phyloP scores from a whole-genome alignment of 75 land plant genomes.

The Larix kaempferi region DNA sequence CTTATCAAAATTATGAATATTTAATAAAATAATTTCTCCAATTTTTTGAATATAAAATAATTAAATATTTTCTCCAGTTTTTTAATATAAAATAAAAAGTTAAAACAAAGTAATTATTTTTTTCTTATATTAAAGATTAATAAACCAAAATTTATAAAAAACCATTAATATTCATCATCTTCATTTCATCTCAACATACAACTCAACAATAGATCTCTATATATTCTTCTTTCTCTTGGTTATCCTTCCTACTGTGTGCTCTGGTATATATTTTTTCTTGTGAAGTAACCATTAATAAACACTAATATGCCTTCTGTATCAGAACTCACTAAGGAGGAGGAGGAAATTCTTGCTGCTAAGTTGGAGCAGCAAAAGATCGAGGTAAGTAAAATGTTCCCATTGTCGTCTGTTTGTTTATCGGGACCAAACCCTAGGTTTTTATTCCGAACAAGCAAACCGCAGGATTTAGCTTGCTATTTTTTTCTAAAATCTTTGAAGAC shows the following conservation, averaged over 20 bases:
- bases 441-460: not conserved
- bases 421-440: not conserved
- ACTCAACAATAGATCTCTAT: not conserved
- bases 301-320: not conserved
- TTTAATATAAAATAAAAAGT: no score
- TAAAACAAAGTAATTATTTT: no score
- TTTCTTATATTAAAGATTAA: no score
- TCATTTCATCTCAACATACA: no score
- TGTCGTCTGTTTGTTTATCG: not conserved
- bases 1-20: no score
- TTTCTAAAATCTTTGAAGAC: no score
- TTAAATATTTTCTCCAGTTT: no score
- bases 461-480: not conserved
- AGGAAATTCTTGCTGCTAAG: conserved; percentile 37
- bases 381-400: not conserved
- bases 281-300: not conserved
- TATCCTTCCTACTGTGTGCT: not conserved
- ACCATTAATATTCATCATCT: no score
- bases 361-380: conserved; percentile 37
- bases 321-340: conserved; percentile 14
- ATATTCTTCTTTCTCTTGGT: not conserved
- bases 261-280: not conserved
- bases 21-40: no score
- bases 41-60: no score
- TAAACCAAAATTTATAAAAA: no score